A percentile compares a stretch with the other conserved stretches of the same genome.
These are phyloP conservation scores for Edaphochlamys debaryana DNA, from an alignment of 139 green algal species.

Conservation along the genomic window DNA sequence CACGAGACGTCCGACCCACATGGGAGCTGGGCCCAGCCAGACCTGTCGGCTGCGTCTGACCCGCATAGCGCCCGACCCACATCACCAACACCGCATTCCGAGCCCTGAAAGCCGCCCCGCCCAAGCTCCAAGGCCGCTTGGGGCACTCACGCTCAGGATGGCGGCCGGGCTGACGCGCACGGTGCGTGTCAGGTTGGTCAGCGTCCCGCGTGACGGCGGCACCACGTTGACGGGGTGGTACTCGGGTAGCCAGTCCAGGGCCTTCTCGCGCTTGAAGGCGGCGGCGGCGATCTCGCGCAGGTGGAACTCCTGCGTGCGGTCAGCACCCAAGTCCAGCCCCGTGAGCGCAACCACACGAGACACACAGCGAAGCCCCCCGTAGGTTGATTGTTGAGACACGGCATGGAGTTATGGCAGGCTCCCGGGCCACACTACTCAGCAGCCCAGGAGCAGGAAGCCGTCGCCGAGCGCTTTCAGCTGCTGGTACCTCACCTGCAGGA, in stretches of 20 bases:
- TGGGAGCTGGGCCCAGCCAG: background rate
- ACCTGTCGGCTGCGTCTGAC: background rate
- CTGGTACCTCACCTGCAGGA: constrained; percentile 23
- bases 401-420: too few relatives aligned
- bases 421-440: too few relatives aligned
- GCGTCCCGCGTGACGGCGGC: constrained; percentile 15
- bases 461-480: background rate
- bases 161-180: constrained; percentile 44
- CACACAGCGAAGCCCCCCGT: too few relatives aligned
- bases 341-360: too few relatives aligned
- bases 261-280: constrained; percentile 45
- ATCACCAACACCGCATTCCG: too few relatives aligned
- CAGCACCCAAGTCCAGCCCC: too few relatives aligned
- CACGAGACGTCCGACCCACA: too few relatives aligned
- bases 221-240: constrained; percentile 50
- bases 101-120: too few relatives aligned
- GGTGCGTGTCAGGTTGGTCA: constrained; percentile 36
- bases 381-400: too few relatives aligned
- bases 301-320: constrained; percentile 37
- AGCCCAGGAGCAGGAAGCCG: background rate
- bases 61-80: too few relatives aligned
- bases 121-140: too few relatives aligned
- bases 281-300: constrained; percentile 43
- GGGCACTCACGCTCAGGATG: constrained; percentile 55
- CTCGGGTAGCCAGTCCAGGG: constrained; percentile 51